Base-by-base conservation (phyloP, 208 protist genomes). In the Leptomonas pyrrhocoris region DNA sequence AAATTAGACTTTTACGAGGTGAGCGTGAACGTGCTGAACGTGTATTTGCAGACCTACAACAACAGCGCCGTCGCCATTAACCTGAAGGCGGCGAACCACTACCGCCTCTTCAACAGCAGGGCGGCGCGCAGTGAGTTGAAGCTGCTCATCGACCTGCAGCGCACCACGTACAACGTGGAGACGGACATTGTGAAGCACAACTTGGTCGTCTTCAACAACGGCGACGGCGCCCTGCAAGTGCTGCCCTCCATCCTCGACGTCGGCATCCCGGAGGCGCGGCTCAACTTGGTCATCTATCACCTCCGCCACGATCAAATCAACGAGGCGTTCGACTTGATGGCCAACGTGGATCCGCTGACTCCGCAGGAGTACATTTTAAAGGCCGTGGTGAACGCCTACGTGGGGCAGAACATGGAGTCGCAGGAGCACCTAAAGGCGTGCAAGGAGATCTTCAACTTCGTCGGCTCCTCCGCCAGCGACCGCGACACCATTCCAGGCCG, bases 1-100 rank as follows among this genome's bases (percentile, higher is more conserved):
- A 99, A 99, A 80, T 91, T 99, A 45, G 97, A 99, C 77, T 99
- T 98, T 75, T 99, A 98, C 81, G 95, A 98, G 71, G 90, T 97
- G 57, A 97, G 93, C 48, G 77, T 97, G 16, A 94, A 98, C 40
- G 88, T 98, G 25, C 73, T 98, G 25, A 94, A 95, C 64, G 81
- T 82, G 50, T 98, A 98, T 65, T 76, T 98, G 30, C 88, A 97
- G 68, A 79, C 85, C 25, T 87, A 97, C 76, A 94, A 83, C 48
- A 95, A 96, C 75, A 98, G 93, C 59, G 93, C 92, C 19, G 93
- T 96, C 15, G 97, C 97, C n/a, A 85, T 99, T 74, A 99, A 99
- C 67, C 80, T 99, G 30, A 99, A 99, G 81, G 97, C 98, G 23
- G 98, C 97, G 79, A 98, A 98, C 65, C 93, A 98, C 64, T 98